Evolutionary conservation across 2,329 filamentous ascomycete species (phyloP), one percentile per base, ranked within the genome.

Genomic region (Ploettnerulaceae sp.): DNA sequence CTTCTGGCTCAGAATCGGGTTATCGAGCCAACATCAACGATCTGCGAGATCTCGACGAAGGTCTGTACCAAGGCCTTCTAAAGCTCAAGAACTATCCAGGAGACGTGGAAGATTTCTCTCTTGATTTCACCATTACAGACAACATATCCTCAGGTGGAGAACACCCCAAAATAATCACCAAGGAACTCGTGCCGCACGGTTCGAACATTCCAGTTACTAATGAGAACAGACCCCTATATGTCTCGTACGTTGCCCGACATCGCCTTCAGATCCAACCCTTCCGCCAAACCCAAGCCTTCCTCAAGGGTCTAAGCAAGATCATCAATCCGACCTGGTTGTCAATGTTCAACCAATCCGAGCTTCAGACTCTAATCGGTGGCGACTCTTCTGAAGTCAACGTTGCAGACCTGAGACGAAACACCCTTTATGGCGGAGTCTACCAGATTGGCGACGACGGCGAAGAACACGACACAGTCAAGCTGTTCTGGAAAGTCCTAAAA

Each of bases 261-360:
- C 84, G 90, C 8, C 79, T 98, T 0, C 82, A 89, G 45, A 74
- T 78, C 1, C 93, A 97, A 62, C 86, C 88, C 1, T 77, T 77
- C 39, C 69, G 74, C n/a, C 89, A 96, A 62, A 96, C 90, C 0
- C 76, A 81, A 17, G 89, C 89, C 1, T 98, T 98, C 65, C 76
- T 98, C 6, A 81, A 81, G 46, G 93, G 93, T 0, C 79, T 98
- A 1, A 81, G 86, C 17, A 76, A 83, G 54, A 95, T 98, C 62
- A 93, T 98, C 55, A 84, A 90, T 48, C 90, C 91, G 0, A 80
- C 81, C 3, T 98, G 93, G 93, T 76, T 98, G 4, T 89, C 85
- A 59, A 97, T 98, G 93, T 98, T 98, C 73, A 98, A 98, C 66
- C 91, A 96, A 65, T 81, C 81, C 3, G 93, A 98, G 65, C 76